Percentiles rank a stretch among this genome's conserved stretches.
Evolutionary conservation across 257 asterid species (phyloP).

Genomic region (Phtheirospermum japonicum): DNA sequence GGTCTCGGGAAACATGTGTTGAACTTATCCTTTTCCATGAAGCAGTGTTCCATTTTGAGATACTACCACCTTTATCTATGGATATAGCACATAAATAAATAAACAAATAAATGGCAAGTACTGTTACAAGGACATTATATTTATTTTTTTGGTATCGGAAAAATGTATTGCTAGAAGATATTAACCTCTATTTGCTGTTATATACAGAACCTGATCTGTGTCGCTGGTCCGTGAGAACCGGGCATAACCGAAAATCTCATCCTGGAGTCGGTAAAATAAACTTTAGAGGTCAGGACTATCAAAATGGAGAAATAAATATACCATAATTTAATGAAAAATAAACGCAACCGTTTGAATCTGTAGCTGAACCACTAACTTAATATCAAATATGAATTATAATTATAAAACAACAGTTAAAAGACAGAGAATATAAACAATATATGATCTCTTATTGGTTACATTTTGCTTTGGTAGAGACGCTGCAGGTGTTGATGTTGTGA

Average conservation of each 20-base stretch:
- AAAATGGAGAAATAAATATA: background rate
- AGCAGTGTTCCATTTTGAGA: conserved; percentile 65
- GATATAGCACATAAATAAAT: conserved; percentile 11
- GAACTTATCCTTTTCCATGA: conserved; percentile 75
- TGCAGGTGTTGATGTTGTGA: conserved; percentile 44
- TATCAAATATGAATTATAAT: conserved; percentile 2
- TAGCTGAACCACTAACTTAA: conserved; percentile 10
- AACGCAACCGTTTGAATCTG: conserved; percentile 10
- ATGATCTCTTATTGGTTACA: conserved; percentile 35
- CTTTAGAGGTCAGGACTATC: conserved; percentile 9
- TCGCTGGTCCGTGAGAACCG: conserved; percentile 65
- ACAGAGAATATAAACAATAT: background rate
- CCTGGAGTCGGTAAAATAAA: conserved; percentile 44
- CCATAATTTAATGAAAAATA: background rate
- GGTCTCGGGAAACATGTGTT: conserved; percentile 50
- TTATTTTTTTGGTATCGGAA: background rate
- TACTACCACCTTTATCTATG: conserved; percentile 57
- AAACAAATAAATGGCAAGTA: conserved; percentile 10
- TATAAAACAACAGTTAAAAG: background rate
- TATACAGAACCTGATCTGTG: conserved; percentile 61
- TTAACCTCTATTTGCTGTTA: conserved; percentile 63
- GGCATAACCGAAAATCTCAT: conserved; percentile 68
- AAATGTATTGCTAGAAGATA: conserved; percentile 20
- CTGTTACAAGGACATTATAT: conserved; percentile 7
- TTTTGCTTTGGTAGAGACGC: conserved; percentile 70